Evolutionary conservation across 768 basidiomycete species (phyloP).

Genomic region (Tulasnella calospora): DNA sequence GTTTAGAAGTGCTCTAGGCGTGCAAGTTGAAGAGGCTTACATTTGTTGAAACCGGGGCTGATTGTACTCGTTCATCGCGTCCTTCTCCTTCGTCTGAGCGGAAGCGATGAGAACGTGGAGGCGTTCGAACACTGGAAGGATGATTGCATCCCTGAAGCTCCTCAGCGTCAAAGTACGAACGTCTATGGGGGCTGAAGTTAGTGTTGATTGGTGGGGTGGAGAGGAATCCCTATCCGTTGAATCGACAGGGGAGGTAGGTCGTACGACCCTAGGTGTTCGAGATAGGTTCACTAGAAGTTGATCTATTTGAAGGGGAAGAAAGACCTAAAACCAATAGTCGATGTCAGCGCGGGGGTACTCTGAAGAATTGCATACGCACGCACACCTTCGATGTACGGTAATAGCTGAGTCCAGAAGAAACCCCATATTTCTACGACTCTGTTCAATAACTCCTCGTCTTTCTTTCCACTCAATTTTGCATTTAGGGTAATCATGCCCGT

Average conservation of each 20-base stretch:
- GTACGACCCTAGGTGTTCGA: constrained; percentile 49
- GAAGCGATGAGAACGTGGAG: constrained; percentile 22
- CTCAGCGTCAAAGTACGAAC: constrained; percentile 75
- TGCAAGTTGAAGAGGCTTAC: constrained; percentile 40
- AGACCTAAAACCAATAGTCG: constrained; percentile 44
- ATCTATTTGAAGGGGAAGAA: constrained; percentile 59
- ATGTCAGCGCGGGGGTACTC: not conserved
- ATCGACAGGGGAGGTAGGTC: constrained; percentile 47
- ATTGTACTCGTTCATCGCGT: constrained; percentile 46
- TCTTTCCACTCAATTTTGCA: constrained; percentile 67
- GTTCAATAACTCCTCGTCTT: constrained; percentile 71
- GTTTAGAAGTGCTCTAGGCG: not conserved
- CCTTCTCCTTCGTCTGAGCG: constrained; percentile 17
- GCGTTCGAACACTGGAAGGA: constrained; percentile 53
- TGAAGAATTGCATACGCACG: constrained; percentile 33
- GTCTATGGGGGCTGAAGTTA: constrained; percentile 57
- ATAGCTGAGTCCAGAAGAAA: constrained; percentile 88
- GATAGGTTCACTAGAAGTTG: constrained; percentile 63
- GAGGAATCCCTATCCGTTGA: constrained; percentile 18
- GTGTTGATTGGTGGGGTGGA: constrained; percentile 26
- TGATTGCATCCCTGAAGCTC: constrained; percentile 74
- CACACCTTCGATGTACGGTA: constrained; percentile 85
- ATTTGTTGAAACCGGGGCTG: constrained; percentile 77
- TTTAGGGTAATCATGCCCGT: constrained; percentile 91
- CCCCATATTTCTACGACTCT: constrained; percentile 85